Base-by-base conservation (phyloP, 2,329 filamentous ascomycete genomes). In the Colletotrichum sp. region DNA sequence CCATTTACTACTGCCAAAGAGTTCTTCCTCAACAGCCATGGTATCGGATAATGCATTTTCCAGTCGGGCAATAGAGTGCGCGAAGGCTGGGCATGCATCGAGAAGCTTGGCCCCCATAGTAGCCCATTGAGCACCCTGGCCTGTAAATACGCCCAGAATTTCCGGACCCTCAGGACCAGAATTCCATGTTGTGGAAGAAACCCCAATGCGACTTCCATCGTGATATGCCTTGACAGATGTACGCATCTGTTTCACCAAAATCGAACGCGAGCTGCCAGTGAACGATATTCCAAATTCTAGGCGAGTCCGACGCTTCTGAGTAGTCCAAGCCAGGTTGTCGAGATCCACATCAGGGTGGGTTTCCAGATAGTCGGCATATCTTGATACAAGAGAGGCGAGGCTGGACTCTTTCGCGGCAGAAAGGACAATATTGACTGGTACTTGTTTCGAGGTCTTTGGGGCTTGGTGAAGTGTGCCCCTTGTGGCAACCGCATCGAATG, bases 101-200 rank as follows among this genome's bases (percentile, higher is more conserved):
- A 78, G 38, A 12, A 78, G 64, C 21, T 76, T 74, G 12, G 33
- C 66, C 7, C 64, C 78, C 78, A 78, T 78, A 13, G 61, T 55
- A 1, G 75, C 58, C 72, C 77, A 79, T 57, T 79, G 78, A 3
- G 78, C 78, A n/a, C 78, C 78, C 43, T 79, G 78, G 6, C 78
- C 78, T 6, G 77, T 79, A 62, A 79, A 79, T 24, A 79, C 72
- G n/a, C 54, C 65, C 8, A 67, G 33, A 15, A 67, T 59, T 21
- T 43, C 59, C 12, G 31, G 58, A 9, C 27, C 47, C 16, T 57
- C 16, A 31, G 33, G 18, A 16, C 38, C 38, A 38, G 47, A 24
- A 13, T 18, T 36, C 12, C 12, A 31, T 58, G 34, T 6, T 11
- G 31, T 8, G 11, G 54, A 27, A 16, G 38, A 16, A 24, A 78